A percentile compares a stretch with the other conserved stretches of the same genome.
phyloP scores from a whole-genome alignment of 2,329 filamentous ascomycete genomes.

The Macrophomina pseudophaseolina region DNA sequence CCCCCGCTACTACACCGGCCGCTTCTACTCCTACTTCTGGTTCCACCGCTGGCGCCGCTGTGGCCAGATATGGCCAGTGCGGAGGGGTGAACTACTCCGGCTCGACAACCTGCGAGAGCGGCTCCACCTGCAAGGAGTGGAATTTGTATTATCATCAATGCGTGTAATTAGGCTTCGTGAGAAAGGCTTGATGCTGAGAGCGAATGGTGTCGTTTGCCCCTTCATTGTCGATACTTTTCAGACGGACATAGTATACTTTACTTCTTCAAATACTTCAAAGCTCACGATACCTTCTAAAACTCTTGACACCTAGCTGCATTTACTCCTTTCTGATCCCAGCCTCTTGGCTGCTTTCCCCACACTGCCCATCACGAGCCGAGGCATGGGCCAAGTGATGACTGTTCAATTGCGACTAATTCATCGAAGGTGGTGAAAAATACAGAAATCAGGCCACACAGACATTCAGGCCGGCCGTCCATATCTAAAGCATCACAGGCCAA shows the following conservation, averaged over 20 bases:
- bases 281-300: not conserved
- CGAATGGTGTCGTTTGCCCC: not conserved
- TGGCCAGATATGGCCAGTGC: constrained; percentile 45
- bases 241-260: not conserved
- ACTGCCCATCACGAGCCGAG: no score
- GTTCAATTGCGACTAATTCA: no score
- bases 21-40: constrained; percentile 3
- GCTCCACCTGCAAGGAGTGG: constrained; percentile 39
- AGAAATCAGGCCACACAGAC: not conserved
- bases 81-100: constrained; percentile 48
- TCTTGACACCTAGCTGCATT: not conserved
- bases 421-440: not conserved
- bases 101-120: constrained; percentile 41
- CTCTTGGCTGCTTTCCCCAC: not conserved
- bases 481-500: not conserved
- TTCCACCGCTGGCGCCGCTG: constrained; percentile 20
- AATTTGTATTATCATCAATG: constrained; percentile 52
- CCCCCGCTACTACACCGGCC: constrained; percentile 3
- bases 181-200: not conserved
- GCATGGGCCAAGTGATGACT: no score
- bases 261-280: not conserved
- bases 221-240: constrained; percentile 18
- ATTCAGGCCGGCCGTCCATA: not conserved
- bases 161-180: constrained; percentile 3
- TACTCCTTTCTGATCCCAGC: not conserved